These are phyloP conservation scores for Austroboletus festivus DNA, from an alignment of 768 basidiomycete genomes.

Conservation along the genomic window DNA sequence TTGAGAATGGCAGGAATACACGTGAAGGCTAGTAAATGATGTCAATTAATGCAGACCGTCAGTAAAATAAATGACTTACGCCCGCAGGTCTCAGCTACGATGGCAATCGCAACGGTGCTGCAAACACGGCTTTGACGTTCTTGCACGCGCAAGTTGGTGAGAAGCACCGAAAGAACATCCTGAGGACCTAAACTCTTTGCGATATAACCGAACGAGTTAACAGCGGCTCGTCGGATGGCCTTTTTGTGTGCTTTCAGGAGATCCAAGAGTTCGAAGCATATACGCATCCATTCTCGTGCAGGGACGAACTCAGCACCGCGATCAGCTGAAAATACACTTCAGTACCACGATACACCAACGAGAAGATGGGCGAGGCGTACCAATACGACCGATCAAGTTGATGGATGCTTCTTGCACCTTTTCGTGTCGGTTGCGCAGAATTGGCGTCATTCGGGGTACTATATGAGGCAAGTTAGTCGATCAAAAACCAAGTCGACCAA, in stretches of 20 bases:
- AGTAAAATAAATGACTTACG: constrained; percentile 33
- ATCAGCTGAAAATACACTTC: constrained; percentile 57
- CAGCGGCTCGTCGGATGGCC: constrained; percentile 96
- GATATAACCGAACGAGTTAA: constrained; percentile 99
- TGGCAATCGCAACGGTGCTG: constrained; percentile 96
- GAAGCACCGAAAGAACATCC: constrained; percentile 91
- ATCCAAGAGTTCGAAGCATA: constrained; percentile 97
- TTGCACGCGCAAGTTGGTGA: constrained; percentile 96
- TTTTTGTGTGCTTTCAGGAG: constrained; percentile 99
- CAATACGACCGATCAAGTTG: constrained; percentile 97
- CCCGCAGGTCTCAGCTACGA: constrained; percentile 92
- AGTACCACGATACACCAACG: background rate
- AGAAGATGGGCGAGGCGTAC: constrained; percentile 29
- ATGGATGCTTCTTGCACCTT: constrained; percentile 99
- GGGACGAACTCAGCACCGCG: constrained; percentile 98
- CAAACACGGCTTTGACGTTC: constrained; percentile 99
- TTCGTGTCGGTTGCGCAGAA: constrained; percentile 96
- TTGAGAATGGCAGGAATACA: constrained; percentile 98
- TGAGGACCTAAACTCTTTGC: constrained; percentile 99
- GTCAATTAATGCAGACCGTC: constrained; percentile 3
- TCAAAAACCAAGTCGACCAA: background rate
- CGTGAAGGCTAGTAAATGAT: constrained; percentile 68
- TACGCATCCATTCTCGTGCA: constrained; percentile 99
- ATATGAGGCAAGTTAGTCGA: constrained; percentile 7
- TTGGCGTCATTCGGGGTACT: constrained; percentile 99